phyloP scores from a whole-genome alignment of 2,329 filamentous ascomycete species.

The Fusarium napiforme region DNA sequence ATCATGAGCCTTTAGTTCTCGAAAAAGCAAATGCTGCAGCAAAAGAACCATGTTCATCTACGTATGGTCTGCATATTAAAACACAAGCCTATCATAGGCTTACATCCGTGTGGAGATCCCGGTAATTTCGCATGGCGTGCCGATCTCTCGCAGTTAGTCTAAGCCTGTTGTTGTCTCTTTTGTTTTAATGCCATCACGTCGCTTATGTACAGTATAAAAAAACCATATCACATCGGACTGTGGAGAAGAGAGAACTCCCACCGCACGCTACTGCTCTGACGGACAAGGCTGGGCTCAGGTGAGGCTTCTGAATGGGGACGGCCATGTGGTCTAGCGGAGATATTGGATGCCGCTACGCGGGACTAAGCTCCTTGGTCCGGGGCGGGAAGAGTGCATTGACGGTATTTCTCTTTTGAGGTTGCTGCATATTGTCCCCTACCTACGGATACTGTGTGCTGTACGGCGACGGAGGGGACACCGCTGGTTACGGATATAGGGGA shows the following conservation, averaged over 20 bases:
- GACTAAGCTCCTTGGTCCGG: background rate
- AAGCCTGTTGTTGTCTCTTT: constrained; percentile 31
- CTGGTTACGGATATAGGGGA: constrained; percentile 15
- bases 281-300: constrained; percentile 37
- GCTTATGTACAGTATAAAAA: background rate
- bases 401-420: constrained; percentile 30
- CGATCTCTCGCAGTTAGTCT: constrained; percentile 33
- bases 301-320: constrained; percentile 33
- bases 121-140: constrained; percentile 32
- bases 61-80: constrained; percentile 36
- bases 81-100: constrained; percentile 13
- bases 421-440: constrained; percentile 16
- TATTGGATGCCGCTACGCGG: constrained; percentile 7
- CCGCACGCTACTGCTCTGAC: constrained; percentile 41
- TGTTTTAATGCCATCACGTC: constrained; percentile 29
- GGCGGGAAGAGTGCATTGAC: constrained; percentile 18
- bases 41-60: constrained; percentile 33
- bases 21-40: constrained; percentile 38
- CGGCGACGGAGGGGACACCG: background rate
- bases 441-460: background rate
- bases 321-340: constrained; percentile 31
- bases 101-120: constrained; percentile 34
- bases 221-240: background rate
- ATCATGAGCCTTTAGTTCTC: constrained; percentile 1
- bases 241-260: constrained; percentile 31